These are phyloP conservation scores for Cladosporium oxysporum DNA, from an alignment of 2,329 filamentous ascomycete genomes.

Conservation along the genomic window DNA sequence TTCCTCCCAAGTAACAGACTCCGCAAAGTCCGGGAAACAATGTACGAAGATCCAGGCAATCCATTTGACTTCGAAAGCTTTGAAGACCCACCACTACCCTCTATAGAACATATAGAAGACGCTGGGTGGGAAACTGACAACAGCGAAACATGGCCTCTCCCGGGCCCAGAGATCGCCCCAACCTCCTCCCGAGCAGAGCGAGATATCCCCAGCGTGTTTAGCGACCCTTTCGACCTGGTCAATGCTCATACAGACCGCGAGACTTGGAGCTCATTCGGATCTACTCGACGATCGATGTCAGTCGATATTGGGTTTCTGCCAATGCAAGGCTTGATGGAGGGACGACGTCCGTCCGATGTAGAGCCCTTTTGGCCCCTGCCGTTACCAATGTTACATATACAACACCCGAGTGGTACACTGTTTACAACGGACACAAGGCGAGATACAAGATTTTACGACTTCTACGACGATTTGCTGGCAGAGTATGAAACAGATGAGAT, in stretches of 20 bases:
- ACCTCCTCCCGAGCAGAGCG: not conserved
- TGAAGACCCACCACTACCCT: not conserved
- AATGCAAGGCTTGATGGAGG: not conserved
- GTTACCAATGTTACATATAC: not conserved
- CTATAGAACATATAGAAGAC: not conserved
- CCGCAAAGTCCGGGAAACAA: slow-evolving; percentile 12
- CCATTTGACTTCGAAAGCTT: not conserved
- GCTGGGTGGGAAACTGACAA: not conserved
- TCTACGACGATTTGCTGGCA: slow-evolving; percentile 13
- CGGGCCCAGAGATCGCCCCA: not conserved
- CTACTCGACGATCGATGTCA: slow-evolving; percentile 12
- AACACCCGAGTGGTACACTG: not conserved
- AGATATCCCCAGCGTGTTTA: not conserved
- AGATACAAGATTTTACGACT: slow-evolving; percentile 12
- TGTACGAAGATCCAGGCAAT: slow-evolving; percentile 16
- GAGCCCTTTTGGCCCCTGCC: not conserved
- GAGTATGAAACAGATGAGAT: not conserved
- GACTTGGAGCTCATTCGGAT: not conserved
- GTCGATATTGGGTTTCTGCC: slow-evolving; percentile 12
- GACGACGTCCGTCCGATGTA: not conserved
- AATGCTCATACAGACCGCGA: not conserved
- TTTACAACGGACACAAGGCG: not conserved
- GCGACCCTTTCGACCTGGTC: slow-evolving; percentile 15
- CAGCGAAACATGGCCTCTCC: not conserved
- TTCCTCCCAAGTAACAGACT: not conserved